Conservation (phyloP, 169 alveolate genomes). For the Cryptosporidium canis region DNA sequence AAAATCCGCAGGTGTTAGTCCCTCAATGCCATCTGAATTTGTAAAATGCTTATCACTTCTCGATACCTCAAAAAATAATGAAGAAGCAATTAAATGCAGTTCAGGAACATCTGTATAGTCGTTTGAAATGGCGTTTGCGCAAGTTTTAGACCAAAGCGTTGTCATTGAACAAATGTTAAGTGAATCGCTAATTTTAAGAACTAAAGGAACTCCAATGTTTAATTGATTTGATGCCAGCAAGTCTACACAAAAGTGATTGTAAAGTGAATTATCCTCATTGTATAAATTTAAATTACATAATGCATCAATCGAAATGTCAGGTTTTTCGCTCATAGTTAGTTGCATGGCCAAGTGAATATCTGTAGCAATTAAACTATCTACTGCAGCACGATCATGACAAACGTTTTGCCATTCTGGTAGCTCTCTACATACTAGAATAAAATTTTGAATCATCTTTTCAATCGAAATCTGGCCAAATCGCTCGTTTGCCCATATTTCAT, state of each 20-base stretch:
- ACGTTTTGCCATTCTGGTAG: slow-evolving; percentile 59
- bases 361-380: slow-evolving; percentile 23
- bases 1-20: slow-evolving; percentile 18
- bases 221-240: not conserved
- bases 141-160: slow-evolving; percentile 46
- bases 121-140: not conserved
- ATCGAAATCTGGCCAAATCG: not conserved
- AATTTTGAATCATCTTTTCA: slow-evolving; percentile 14
- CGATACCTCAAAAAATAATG: not conserved
- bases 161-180: slow-evolving; percentile 41
- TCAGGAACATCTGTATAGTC: not conserved
- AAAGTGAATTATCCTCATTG: not conserved
- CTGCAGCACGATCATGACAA: slow-evolving; percentile 4
- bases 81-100: slow-evolving; percentile 30
- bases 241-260: slow-evolving; percentile 22
- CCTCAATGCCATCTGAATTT: not conserved
- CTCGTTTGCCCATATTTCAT: slow-evolving; percentile 53
- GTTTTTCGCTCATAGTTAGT: not conserved
- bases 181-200: not conserved
- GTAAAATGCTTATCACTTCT: slow-evolving; percentile 10
- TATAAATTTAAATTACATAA: slow-evolving; percentile 2
- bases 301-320: slow-evolving; percentile 4
- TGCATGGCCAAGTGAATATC: slow-evolving; percentile 44
- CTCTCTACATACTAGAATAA: slow-evolving; percentile 58
- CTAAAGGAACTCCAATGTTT: not conserved